A percentile compares a stretch with the other conserved stretches of the same genome.
Conservation (phyloP, 139 green algal genomes). For the Dunaliella primolecta region DNA sequence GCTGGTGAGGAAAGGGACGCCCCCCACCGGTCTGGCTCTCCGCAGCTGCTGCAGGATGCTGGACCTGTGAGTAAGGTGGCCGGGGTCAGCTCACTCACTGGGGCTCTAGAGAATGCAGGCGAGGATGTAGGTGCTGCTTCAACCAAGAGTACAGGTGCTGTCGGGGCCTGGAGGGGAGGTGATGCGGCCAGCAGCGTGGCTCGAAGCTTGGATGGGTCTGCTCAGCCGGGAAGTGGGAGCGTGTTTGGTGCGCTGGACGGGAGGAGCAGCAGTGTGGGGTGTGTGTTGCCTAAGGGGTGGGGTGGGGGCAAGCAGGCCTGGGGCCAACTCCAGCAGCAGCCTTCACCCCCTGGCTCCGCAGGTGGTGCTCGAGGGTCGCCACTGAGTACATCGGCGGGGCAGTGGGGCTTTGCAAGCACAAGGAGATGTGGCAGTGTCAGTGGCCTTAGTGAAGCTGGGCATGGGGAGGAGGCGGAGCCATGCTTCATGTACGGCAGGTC, state of each 20-base stretch:
- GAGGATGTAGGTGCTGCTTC: too few relatives aligned
- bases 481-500: background rate
- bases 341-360: background rate
- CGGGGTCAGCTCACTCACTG: too few relatives aligned
- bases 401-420: background rate
- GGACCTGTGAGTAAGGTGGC: too few relatives aligned
- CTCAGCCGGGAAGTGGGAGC: background rate
- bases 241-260: too few relatives aligned
- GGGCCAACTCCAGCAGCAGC: background rate
- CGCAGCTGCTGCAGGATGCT: too few relatives aligned
- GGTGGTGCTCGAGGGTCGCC: background rate
- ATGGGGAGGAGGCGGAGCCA: background rate
- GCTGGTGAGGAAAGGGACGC: too few relatives aligned
- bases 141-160: too few relatives aligned
- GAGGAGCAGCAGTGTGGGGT: background rate
- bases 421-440: background rate
- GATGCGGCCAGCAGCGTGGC: background rate
- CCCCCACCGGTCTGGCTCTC: too few relatives aligned
- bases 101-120: too few relatives aligned
- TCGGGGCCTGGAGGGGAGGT: too few relatives aligned
- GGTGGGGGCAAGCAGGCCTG: background rate
- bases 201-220: background rate
- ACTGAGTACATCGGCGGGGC: background rate
- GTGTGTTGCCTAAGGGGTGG: background rate
- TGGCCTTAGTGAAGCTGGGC: background rate